Evolutionary conservation across 2,329 filamentous ascomycete species (phyloP).

Genomic region (Aspergillus clavatus): DNA sequence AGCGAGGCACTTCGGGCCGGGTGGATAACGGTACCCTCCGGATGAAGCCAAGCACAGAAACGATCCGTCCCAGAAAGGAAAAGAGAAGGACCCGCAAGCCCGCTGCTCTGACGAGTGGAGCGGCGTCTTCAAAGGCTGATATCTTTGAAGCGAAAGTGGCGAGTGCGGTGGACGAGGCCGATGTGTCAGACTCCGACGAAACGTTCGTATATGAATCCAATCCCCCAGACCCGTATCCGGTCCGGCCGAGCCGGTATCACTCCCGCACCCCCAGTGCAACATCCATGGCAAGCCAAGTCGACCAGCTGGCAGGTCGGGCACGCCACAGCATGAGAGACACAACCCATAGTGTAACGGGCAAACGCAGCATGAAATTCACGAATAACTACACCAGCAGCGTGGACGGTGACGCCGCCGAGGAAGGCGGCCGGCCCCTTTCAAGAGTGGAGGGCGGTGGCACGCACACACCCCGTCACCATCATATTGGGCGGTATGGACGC

Average conservation of each 20-base stretch:
- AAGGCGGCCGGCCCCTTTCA: constrained; percentile 55
- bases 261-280: constrained; percentile 92
- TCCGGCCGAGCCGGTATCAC: constrained; percentile 70
- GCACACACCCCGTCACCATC: constrained; percentile 67
- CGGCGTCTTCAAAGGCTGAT: constrained; percentile 91
- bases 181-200: constrained; percentile 95
- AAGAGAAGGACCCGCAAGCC: constrained; percentile 81
- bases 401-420: constrained; percentile 63
- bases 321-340: constrained; percentile 64
- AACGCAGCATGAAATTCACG: constrained; percentile 95
- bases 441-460: constrained; percentile 55
- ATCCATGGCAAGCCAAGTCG: constrained; percentile 56
- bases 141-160: constrained; percentile 97
- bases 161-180: constrained; percentile 89
- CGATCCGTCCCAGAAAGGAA: constrained; percentile 89
- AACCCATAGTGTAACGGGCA: constrained; percentile 61
- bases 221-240: constrained; percentile 57
- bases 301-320: constrained; percentile 48
- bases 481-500: constrained; percentile 74
- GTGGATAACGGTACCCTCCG: constrained; percentile 69
- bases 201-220: constrained; percentile 99
- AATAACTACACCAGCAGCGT: constrained; percentile 64
- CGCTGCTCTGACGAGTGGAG: constrained; percentile 43
- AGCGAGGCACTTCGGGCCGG: constrained; percentile 54
- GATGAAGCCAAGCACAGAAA: constrained; percentile 88